Conservation (phyloP, 768 basidiomycete species). For the Boletus fagicola region DNA sequence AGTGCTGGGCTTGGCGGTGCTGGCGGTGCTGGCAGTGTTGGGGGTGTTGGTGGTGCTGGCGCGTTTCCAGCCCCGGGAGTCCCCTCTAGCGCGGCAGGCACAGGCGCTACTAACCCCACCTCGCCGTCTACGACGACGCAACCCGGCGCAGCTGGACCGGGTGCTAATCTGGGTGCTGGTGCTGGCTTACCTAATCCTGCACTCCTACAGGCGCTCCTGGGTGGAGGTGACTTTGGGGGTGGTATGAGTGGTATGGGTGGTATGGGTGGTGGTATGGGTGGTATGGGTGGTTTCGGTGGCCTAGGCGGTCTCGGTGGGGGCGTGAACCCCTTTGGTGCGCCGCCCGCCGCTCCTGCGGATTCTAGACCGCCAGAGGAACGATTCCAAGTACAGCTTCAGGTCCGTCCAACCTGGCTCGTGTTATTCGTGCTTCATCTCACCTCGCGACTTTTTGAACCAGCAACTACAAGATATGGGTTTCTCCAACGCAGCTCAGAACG, state of each 20-base stretch:
- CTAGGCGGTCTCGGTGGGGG: slow-evolving; percentile 33
- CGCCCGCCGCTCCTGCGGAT: slow-evolving; percentile 51
- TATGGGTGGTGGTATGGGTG: background rate
- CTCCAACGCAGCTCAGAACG: slow-evolving; percentile 83
- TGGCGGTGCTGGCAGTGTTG: slow-evolving; percentile 22
- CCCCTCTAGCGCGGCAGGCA: slow-evolving; percentile 33
- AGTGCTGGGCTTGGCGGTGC: slow-evolving; percentile 37
- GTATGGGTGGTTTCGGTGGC: slow-evolving; percentile 25
- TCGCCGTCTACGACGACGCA: slow-evolving; percentile 17
- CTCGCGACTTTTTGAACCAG: slow-evolving; percentile 37
- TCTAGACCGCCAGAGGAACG: slow-evolving; percentile 84
- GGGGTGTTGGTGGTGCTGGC: slow-evolving; percentile 27
- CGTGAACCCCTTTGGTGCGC: slow-evolving; percentile 21
- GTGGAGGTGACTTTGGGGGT: slow-evolving; percentile 5
- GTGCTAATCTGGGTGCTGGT: slow-evolving; percentile 13
- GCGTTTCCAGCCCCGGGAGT: slow-evolving; percentile 64
- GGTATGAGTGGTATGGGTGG: slow-evolving; percentile 16
- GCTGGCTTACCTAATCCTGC: slow-evolving; percentile 39
- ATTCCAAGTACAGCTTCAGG: slow-evolving; percentile 85
- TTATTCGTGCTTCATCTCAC: background rate
- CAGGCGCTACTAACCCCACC: slow-evolving; percentile 26
- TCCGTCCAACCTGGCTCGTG: slow-evolving; percentile 20
- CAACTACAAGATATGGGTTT: slow-evolving; percentile 97
- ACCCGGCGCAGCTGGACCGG: slow-evolving; percentile 23
- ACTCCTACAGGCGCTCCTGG: slow-evolving; percentile 35